These are phyloP conservation scores for Boletus smithii DNA, from an alignment of 1,284 basidiomycete genomes.

Conservation along the genomic window DNA sequence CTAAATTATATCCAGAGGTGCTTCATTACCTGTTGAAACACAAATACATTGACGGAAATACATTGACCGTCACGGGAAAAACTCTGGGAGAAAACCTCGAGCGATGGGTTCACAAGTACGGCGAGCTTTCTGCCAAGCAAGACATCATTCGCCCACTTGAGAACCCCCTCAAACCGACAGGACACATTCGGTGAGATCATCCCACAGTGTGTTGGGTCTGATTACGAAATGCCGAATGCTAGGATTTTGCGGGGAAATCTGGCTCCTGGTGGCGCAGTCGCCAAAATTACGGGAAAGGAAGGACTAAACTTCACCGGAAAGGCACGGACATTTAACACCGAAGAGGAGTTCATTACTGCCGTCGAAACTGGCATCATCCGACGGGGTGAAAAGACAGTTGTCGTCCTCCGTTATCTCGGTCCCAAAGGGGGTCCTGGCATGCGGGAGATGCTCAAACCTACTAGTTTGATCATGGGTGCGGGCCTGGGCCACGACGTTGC, in stretches of 20 bases:
- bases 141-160: slow-evolving; percentile 82
- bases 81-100: slow-evolving; percentile 89
- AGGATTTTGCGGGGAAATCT: slow-evolving; percentile 84
- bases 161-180: slow-evolving; percentile 84
- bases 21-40: slow-evolving; percentile 80
- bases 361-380: slow-evolving; percentile 79
- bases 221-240: slow-evolving; percentile 6
- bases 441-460: slow-evolving; percentile 94
- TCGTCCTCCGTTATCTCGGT: slow-evolving; percentile 84
- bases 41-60: slow-evolving; percentile 80
- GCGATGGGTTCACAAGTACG: slow-evolving; percentile 75
- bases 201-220: not conserved
- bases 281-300: slow-evolving; percentile 93
- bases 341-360: slow-evolving; percentile 78
- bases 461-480: slow-evolving; percentile 88
- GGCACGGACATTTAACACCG: slow-evolving; percentile 81
- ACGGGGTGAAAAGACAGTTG: slow-evolving; percentile 88
- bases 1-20: slow-evolving; percentile 54
- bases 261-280: slow-evolving; percentile 91
- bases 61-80: slow-evolving; percentile 83
- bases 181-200: slow-evolving; percentile 73
- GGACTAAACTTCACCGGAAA: slow-evolving; percentile 81
- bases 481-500: slow-evolving; percentile 90
- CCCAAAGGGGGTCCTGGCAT: slow-evolving; percentile 91
- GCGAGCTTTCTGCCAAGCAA: slow-evolving; percentile 68